These are phyloP conservation scores for Choanephora cucurbitarum DNA, from an alignment of 371 early-diverging fungal genomes.

Conservation along the genomic window DNA sequence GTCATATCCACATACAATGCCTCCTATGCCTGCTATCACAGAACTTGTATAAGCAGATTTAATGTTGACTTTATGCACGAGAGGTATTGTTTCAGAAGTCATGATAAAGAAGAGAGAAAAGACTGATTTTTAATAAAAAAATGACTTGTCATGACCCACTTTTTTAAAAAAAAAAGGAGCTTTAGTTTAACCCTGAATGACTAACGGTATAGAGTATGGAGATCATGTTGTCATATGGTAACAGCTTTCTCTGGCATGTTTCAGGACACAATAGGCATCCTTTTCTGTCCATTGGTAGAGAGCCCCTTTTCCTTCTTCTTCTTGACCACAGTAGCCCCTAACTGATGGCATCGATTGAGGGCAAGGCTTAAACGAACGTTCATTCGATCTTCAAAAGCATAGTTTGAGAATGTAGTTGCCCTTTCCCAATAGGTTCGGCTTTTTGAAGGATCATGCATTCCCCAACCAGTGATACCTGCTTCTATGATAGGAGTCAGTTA, in stretches of 20 bases:
- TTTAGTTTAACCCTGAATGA: too few relatives aligned
- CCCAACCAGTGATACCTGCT: constrained; percentile 53
- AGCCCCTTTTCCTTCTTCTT: constrained; percentile 19
- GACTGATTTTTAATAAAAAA: too few relatives aligned
- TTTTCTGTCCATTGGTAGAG: constrained; percentile 21
- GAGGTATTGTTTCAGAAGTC: constrained; percentile 9
- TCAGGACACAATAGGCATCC: constrained; percentile 18
- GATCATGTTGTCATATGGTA: neutral
- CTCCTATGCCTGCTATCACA: constrained; percentile 18
- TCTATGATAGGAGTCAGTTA: constrained; percentile 17
- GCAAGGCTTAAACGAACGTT: constrained; percentile 26
- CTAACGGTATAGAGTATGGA: too few relatives aligned
- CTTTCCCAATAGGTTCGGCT: constrained; percentile 30
- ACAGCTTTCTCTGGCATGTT: neutral
- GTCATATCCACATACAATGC: constrained; percentile 20
- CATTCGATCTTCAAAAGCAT: constrained; percentile 34
- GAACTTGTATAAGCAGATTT: constrained; percentile 7
- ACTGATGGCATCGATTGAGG: constrained; percentile 28
- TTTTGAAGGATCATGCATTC: constrained; percentile 39
- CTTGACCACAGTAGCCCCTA: constrained; percentile 21
- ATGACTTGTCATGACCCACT: too few relatives aligned
- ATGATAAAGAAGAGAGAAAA: neutral
- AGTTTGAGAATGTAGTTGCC: constrained; percentile 28
- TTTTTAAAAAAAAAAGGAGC: too few relatives aligned
- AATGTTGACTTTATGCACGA: too few relatives aligned